Conservation (phyloP, 1,284 basidiomycete species). For the Flammula alnicola region DNA sequence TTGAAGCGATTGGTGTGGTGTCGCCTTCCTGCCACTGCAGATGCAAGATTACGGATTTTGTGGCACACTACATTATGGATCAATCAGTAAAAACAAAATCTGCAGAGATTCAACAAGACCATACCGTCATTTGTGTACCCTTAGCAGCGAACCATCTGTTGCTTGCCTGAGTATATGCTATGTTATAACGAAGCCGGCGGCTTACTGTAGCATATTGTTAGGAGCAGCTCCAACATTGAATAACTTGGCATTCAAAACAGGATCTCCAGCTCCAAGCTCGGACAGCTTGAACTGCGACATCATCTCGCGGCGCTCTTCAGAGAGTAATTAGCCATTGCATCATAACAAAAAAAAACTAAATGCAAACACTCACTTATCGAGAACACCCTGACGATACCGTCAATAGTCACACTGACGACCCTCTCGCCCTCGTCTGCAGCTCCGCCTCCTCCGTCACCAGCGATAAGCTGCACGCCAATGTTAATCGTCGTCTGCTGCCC, state of each 20-base stretch:
- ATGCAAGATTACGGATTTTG: conserved; percentile 86
- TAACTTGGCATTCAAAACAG: conserved; percentile 65
- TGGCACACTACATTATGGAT: conserved; percentile 69
- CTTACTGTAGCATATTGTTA: conserved; percentile 83
- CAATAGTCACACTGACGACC: conserved; percentile 88
- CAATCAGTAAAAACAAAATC: background rate
- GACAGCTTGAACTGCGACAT: conserved; percentile 87
- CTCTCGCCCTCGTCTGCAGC: conserved; percentile 69
- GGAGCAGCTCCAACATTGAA: conserved; percentile 77
- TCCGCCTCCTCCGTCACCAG: conserved; percentile 41
- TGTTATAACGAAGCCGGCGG: conserved; percentile 16
- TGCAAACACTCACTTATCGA: conserved; percentile 68
- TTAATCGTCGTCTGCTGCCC: conserved; percentile 94
- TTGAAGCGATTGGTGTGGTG: conserved; percentile 25
- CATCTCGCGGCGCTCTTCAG: conserved; percentile 78
- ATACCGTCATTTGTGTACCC: conserved; percentile 86
- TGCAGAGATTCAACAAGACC: conserved; percentile 26
- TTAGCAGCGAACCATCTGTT: conserved; percentile 88
- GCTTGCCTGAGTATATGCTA: conserved; percentile 4
- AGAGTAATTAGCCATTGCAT: conserved; percentile 3
- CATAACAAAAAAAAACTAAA: background rate
- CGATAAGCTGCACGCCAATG: conserved; percentile 86
- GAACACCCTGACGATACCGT: conserved; percentile 89
- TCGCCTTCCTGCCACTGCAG: conserved; percentile 85
- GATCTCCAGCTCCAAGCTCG: conserved; percentile 75